These are phyloP conservation scores for Solanum gracilifrons DNA, from an alignment of 257 asterid species.

Conservation along the genomic window DNA sequence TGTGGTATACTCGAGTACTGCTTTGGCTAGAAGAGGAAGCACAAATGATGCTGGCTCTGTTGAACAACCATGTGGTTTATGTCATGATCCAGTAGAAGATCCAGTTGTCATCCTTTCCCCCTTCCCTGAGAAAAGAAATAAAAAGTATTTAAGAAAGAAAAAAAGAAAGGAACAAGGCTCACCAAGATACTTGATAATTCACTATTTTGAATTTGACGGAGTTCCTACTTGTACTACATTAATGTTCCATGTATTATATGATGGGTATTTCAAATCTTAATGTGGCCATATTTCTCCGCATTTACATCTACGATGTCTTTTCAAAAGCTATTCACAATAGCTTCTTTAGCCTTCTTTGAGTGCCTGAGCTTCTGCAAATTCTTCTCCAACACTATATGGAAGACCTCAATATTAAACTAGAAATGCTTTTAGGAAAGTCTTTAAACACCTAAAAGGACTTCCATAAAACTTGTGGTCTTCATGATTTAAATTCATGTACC, in stretches of 20 bases:
- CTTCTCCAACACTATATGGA: neutral
- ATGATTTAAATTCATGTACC: neutral
- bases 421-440: neutral
- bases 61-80: slow-evolving; percentile 45
- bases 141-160: neutral
- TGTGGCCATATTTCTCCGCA: neutral
- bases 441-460: neutral
- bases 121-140: neutral
- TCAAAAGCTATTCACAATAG: neutral
- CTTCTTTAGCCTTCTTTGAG: neutral
- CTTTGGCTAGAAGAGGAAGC: slow-evolving; percentile 45
- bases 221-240: neutral
- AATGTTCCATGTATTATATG: neutral
- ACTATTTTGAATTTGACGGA: neutral
- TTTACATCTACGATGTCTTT: neutral
- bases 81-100: slow-evolving; percentile 71
- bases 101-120: slow-evolving; percentile 28
- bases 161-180: too few relatives aligned
- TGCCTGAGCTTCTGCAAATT: neutral
- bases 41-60: slow-evolving; percentile 25
- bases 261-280: neutral
- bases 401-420: neutral
- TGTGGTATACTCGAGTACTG: slow-evolving; percentile 61
- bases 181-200: neutral
- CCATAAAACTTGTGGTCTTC: neutral